Percentiles rank a stretch among this genome's conserved stretches.
Evolutionary conservation across 2,329 filamentous ascomycete genomes (phyloP).

Genomic region (Colletotrichum magnum): DNA sequence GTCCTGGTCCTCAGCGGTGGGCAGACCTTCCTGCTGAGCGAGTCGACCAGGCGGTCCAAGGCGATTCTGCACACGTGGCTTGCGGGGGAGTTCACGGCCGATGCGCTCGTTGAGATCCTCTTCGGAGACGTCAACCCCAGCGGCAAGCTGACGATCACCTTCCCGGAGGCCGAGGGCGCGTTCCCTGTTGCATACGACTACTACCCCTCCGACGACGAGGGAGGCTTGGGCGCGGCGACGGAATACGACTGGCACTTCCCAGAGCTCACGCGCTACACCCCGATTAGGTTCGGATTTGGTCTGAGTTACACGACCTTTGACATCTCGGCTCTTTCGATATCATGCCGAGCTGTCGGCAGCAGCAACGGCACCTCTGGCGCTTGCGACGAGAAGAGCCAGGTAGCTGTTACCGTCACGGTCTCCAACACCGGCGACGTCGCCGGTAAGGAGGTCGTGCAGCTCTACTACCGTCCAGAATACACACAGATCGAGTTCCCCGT

Average conservation of each 20-base stretch:
- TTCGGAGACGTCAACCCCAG: slow-evolving; percentile 73
- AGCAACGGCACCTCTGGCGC: slow-evolving; percentile 49
- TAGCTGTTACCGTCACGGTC: slow-evolving; percentile 61
- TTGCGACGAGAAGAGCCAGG: slow-evolving; percentile 34
- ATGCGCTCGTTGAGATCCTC: slow-evolving; percentile 72
- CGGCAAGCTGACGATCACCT: slow-evolving; percentile 57
- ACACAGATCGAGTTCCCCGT: slow-evolving; percentile 53
- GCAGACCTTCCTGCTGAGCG: slow-evolving; percentile 49
- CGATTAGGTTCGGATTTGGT: slow-evolving; percentile 74
- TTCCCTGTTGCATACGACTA: slow-evolving; percentile 77
- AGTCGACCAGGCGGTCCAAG: slow-evolving; percentile 56
- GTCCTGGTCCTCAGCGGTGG: slow-evolving; percentile 49
- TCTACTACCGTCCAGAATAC: slow-evolving; percentile 58
- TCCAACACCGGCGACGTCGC: slow-evolving; percentile 59
- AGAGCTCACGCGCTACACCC: slow-evolving; percentile 55
- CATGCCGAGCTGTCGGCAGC: not conserved
- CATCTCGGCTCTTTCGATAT: slow-evolving; percentile 54
- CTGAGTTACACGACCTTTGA: slow-evolving; percentile 76
- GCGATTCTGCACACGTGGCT: slow-evolving; percentile 74
- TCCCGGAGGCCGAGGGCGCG: slow-evolving; percentile 61
- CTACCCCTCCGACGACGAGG: slow-evolving; percentile 72
- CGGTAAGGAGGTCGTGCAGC: slow-evolving; percentile 53
- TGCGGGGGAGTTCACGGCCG: slow-evolving; percentile 75
- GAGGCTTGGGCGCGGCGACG: slow-evolving; percentile 70
- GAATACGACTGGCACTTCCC: slow-evolving; percentile 65